Base-by-base conservation (phyloP, 768 basidiomycete genomes). In the Mycena alexandri region DNA sequence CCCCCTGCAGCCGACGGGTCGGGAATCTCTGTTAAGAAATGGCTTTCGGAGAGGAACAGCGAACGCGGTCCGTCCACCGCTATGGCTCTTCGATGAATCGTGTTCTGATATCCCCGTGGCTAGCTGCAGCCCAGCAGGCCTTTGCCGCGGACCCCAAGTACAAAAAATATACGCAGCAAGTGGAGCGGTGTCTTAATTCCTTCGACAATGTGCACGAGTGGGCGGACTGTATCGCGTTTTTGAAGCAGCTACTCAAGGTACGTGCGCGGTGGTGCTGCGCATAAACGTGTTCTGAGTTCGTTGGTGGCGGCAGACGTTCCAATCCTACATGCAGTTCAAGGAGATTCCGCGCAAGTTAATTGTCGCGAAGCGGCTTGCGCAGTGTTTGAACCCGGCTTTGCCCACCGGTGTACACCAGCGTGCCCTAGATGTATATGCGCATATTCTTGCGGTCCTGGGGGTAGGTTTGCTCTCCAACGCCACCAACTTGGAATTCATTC, bases 141-240 rank as follows among this genome's bases (percentile, higher is more conserved):
- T 89, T 89, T 73, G 86, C 89, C 29, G 87, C 90, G 11, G 96
- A 99, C 82, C 93, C 94, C 16, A 96, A 96, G 77, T 98, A 90
- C 82, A 95, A 93, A 83, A 98, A 98, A 80, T 98, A 95, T 80
- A 84, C 90, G 0, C 90, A 92, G 61, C 93, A 95, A 73, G 94
- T 99, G 53, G 98, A 99, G 77, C 92, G 92, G 80, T 95, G 93
- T 72, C 84, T 99, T 52, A 92, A 90, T 68, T 91, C 95, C 2
- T 99, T 99, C 75, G 96, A 98, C 75, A 94, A 90, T 74, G 95
- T 98, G 65, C 94, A 97, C 63, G 98, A 99, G 82, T 99, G 98
- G 98, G 96, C 98, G 66, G 98, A 99, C 81, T 99, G 96, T 78
- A 99, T 98, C 75, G 92, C 96, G 44, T 99, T 99, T 80, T 79